Percentiles rank a stretch among this genome's conserved stretches.
phyloP scores from a whole-genome alignment of 2,329 filamentous ascomycete genomes.

The Bimuria novae-zelandiae region DNA sequence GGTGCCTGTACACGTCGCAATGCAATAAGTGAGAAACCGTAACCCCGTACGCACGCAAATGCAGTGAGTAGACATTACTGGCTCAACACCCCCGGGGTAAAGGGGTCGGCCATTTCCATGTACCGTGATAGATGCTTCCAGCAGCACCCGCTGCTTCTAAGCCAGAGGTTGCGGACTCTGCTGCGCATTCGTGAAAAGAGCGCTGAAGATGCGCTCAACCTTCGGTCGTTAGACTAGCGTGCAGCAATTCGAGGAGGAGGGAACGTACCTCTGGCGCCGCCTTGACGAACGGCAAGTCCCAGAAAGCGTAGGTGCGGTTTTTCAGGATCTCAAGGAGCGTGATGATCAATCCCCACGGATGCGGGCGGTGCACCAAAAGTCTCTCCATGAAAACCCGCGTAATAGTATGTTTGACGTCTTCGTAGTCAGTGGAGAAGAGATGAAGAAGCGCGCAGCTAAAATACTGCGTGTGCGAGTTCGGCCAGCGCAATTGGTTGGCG shows the following conservation, averaged over 20 bases:
- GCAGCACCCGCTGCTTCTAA: slow-evolving; percentile 16
- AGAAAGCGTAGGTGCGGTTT: slow-evolving; percentile 89
- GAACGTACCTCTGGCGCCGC: slow-evolving; percentile 72
- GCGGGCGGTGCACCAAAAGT: slow-evolving; percentile 84
- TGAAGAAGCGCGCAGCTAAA: slow-evolving; percentile 86
- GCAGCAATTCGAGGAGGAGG: slow-evolving; percentile 8
- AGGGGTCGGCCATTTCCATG: slow-evolving; percentile 7
- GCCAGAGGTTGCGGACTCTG: slow-evolving; percentile 50
- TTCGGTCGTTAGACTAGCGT: slow-evolving; percentile 28
- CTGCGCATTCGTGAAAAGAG: slow-evolving; percentile 52
- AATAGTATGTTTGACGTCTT: slow-evolving; percentile 89
- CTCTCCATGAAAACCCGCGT: slow-evolving; percentile 87
- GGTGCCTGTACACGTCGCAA: slow-evolving; percentile 11
- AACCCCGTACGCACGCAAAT: slow-evolving; percentile 40
- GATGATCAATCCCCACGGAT: slow-evolving; percentile 93
- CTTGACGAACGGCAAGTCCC: slow-evolving; percentile 91
- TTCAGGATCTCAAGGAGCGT: slow-evolving; percentile 88
- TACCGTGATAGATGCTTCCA: slow-evolving; percentile 3
- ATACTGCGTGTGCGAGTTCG: slow-evolving; percentile 88
- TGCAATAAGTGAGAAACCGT: slow-evolving; percentile 25
- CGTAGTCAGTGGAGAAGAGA: slow-evolving; percentile 67
- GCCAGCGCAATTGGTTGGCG: slow-evolving; percentile 88
- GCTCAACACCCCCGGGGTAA: background rate
- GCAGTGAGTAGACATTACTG: slow-evolving; percentile 37
- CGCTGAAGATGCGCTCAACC: slow-evolving; percentile 54